Evolutionary conservation across 2,329 filamentous ascomycete genomes (phyloP), one percentile per base, ranked within the genome.

Genomic region (Ophiocordyceps sinensis): DNA sequence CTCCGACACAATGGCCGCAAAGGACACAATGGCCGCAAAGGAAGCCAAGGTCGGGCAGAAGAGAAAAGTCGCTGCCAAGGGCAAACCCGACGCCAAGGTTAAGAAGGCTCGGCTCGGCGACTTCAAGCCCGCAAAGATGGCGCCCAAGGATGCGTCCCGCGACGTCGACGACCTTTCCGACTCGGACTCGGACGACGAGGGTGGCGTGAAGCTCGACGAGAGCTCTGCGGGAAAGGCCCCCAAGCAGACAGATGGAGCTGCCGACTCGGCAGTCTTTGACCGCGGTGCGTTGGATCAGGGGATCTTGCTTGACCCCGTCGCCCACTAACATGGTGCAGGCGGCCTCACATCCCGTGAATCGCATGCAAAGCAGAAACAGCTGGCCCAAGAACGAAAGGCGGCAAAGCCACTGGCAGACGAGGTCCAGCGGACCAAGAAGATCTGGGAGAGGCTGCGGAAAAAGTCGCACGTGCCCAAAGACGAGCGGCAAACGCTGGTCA

Each of bases 381-480:
- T 95, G 39, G 82, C 79, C 21, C 82, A 79, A 55, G 89, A 96
- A 59, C 85, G 93, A 51, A 95, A 88, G 69, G 81, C 85, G 31
- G 81, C 84, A 36, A 96, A 95, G 65, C 91, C 91, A 21, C 80
- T 96, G 50, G 87, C 89, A 56, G 88, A 96, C 59, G 77, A 84
- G 55, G 79, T 96, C 49, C 76, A 81, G 47, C 80, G 87, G 46
- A 84, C 85, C 41, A 98, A 98, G 71, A 94, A 95, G 67, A 75
- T 98, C 41, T 98, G 91, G 93, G 91, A 98, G 67, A 77, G 84
- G 46, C 66, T 98, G 56, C 82, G 91, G 49, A 73, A 85, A 52
- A 96, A 96, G 66, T 94, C 88, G 3, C 86, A 95, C 53, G 86
- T 98, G 2, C 83, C 87, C 34, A 79, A 82, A 53, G 85, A 93